Evolutionary conservation across 2,329 filamentous ascomycete species (phyloP), one percentile per base, ranked within the genome.

Genomic region (Calonectria crousiana): DNA sequence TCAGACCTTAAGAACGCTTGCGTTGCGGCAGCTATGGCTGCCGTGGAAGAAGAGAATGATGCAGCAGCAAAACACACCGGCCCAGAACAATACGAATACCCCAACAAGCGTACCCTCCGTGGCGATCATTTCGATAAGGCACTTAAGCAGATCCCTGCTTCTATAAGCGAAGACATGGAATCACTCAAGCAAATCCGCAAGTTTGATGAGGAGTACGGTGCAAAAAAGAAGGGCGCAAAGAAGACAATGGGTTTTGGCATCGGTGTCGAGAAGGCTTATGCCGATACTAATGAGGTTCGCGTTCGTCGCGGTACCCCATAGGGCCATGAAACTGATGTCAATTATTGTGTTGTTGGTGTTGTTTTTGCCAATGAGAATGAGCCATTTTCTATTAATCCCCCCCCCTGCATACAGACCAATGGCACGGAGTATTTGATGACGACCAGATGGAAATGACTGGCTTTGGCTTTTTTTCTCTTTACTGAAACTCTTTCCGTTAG

Each of bases 121-220:
- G 84, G 86, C 28, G 84, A 88, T 2, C 97, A 99, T 85, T 98
- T 99, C 81, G 94, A 96, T 20, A 93, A 92, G 78, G 97, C 95
- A 2, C 88, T 98, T 80, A 90, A 92, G 80, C 96, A 98, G 84
- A 98, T 99, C 78, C 95, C 93, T 71, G 95, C 97, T 0, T 97
- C 95, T 80, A 96, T 98, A 78, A 96, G 92, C 79, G 96, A 98
- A 84, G 96, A 99, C 81, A 98, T 98, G 96, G 89, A 92, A 64
- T 95, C 92, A 38, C 87, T 99, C 75, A 91, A 92, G 77, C 94
- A 95, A 16, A 98, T 99, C 80, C 91, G 95, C 79, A 97, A 97
- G 85, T 99, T 98, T 82, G 97, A 99, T 82, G 95, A 98, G 85
- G 94, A 96, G 83, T 99, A 96, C 83, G 96, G 97, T 32, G 95